A percentile compares a stretch with the other conserved stretches of the same genome.
Conservation (phyloP, 148 eudicot species). For the Pharnaceum exiguum region DNA sequence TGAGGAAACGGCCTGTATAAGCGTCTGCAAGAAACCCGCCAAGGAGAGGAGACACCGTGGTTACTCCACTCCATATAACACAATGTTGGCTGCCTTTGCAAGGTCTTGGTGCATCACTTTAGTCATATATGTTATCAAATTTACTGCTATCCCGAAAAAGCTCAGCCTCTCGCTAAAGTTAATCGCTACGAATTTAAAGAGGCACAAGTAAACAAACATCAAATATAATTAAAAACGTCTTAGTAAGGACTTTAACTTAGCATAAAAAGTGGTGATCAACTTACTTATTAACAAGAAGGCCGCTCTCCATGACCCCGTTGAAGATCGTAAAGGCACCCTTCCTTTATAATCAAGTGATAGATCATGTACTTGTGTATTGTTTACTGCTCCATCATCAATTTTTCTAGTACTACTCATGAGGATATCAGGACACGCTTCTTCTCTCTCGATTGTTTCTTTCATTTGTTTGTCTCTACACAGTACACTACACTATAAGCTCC, state of each 20-base stretch:
- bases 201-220: no score
- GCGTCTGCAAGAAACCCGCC: slow-evolving; percentile 88
- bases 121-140: slow-evolving; percentile 67
- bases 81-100: slow-evolving; percentile 63
- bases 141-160: slow-evolving; percentile 75
- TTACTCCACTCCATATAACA: slow-evolving; percentile 72
- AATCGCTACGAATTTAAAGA: slow-evolving; percentile 62
- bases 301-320: slow-evolving; percentile 17
- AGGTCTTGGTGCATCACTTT: slow-evolving; percentile 73
- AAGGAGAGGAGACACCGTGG: slow-evolving; percentile 65
- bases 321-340: slow-evolving; percentile 1
- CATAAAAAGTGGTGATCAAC: no score
- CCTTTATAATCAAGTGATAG: slow-evolving; percentile 9
- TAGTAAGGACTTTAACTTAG: no score
- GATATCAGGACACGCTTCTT: no score
- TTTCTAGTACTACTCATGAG: no score
- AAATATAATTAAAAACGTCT: no score
- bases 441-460: no score
- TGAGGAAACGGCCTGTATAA: slow-evolving; percentile 61
- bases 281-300: slow-evolving; percentile 6
- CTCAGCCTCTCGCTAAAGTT: slow-evolving; percentile 87
- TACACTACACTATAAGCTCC: no score
- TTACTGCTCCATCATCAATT: background rate
- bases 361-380: slow-evolving; percentile 1
- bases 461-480: no score